phyloP scores from a whole-genome alignment of 257 asterid genomes.

The Henckelia pumila region DNA sequence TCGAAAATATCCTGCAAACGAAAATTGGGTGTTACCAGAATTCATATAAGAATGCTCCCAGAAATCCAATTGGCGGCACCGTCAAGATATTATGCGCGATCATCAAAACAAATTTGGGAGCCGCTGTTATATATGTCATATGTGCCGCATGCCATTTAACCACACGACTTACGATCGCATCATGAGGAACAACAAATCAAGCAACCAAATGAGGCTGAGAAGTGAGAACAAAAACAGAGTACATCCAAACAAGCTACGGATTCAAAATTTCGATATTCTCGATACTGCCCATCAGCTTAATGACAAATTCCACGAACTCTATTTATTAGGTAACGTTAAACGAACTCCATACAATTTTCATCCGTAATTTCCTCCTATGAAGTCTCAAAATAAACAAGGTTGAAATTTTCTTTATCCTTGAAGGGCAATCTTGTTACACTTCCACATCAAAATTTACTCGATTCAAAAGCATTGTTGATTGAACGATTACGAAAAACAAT shows the following conservation, averaged over 20 bases:
- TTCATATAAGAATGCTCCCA: neutral
- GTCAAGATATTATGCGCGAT: constrained; percentile 12
- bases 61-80: neutral
- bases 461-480: too few species aligned
- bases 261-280: neutral
- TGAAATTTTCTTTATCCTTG: neutral
- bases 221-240: neutral
- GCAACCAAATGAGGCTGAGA: neutral
- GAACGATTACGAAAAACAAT: too few species aligned
- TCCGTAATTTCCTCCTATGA: neutral
- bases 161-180: neutral
- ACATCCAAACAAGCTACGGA: neutral
- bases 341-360: too few species aligned
- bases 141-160: too few species aligned
- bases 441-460: neutral
- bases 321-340: too few species aligned
- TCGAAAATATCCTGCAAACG: constrained; percentile 70
- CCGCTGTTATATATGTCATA: too few species aligned
- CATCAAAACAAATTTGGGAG: neutral
- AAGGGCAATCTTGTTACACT: neutral
- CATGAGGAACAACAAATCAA: neutral
- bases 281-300: neutral
- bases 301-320: too few species aligned
- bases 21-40: neutral
- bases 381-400: neutral